These are phyloP conservation scores for Aspergillus saccharolyticus DNA, from an alignment of 495 filamentous ascomycete genomes.

Conservation along the genomic window DNA sequence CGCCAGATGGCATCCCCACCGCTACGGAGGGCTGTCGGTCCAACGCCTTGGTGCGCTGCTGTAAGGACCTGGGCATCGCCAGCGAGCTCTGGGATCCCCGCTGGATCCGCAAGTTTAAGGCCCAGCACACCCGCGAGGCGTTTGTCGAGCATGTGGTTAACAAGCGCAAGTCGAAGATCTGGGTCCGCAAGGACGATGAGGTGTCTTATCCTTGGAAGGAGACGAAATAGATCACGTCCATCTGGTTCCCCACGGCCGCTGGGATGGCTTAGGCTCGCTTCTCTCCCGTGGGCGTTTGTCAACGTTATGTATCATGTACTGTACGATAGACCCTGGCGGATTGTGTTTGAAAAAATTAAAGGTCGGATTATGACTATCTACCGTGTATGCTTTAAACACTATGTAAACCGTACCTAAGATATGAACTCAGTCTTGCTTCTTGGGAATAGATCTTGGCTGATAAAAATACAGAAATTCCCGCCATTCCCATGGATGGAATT, in stretches of 20 bases:
- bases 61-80: conserved; percentile 94
- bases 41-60: conserved; percentile 93
- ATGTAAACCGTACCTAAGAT: too few relatives aligned
- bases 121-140: conserved; percentile 65
- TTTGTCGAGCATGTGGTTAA: conserved; percentile 76
- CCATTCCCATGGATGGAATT: neutral
- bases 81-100: conserved; percentile 95
- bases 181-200: conserved; percentile 77
- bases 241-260: too few relatives aligned
- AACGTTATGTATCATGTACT: neutral
- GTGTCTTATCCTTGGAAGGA: conserved; percentile 78
- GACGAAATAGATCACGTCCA: conserved; percentile 20
- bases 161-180: conserved; percentile 86
- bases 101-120: conserved; percentile 71
- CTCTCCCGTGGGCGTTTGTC: neutral
- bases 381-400: too few relatives aligned
- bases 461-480: neutral
- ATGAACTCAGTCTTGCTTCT: neutral
- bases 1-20: conserved; percentile 87
- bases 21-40: conserved; percentile 96
- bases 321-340: neutral
- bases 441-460: neutral
- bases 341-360: too few relatives aligned
- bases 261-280: too few relatives aligned
- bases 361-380: neutral